Base-by-base conservation (phyloP, 2,329 filamentous ascomycete species). In the Colletotrichum melonis region DNA sequence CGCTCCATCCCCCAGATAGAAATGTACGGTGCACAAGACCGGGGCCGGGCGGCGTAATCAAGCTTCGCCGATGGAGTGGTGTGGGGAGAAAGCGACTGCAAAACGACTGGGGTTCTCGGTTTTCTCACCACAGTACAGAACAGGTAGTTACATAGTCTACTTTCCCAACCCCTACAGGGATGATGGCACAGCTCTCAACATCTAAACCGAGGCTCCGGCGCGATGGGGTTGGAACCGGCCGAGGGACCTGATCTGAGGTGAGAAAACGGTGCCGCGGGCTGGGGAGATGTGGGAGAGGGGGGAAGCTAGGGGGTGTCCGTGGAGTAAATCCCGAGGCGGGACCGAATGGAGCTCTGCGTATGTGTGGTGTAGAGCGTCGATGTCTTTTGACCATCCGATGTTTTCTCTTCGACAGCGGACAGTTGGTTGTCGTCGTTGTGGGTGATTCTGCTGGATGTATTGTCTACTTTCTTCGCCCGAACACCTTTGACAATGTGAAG, bases 251-350 rank as follows among this genome's bases (percentile, higher is more conserved):
- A 24, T 28, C 54, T 24, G 14, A 56, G 54, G 22, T 16, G 7
- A 42, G 12, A 42, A 42, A 19, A 35, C 32, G 32, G 32, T 35
- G 32, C 38, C 16, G 38, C 38, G 55, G 12, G 16, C 2, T 8
- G 46, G 49, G 49, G 62, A 28, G 26, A 63, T 9, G 30, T 30
- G 30, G 30, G 38, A 26, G 16, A 22, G 49, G 14, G 5, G 26
- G 12, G 28, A 30, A 5, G 19, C 42, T 46, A 49, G 24, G 26
- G 32, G 52, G 64, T 16, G 57, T 63, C 38, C 65, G 38, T 63
- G 38, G 30, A 63, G 35, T n/a, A 49, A 63, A 71, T 42, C 58
- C 69, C 38, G 65, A 72, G 58, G 32, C 59, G 64, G 58, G n/a
- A n/a, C 65, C 69, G 52, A 58, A 58, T 52, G 28, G 52, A 26